Evolutionary conservation across 177 flowering plant species (phyloP), one percentile per base, ranked within the genome.

Genomic region (Vitis hybrid): DNA sequence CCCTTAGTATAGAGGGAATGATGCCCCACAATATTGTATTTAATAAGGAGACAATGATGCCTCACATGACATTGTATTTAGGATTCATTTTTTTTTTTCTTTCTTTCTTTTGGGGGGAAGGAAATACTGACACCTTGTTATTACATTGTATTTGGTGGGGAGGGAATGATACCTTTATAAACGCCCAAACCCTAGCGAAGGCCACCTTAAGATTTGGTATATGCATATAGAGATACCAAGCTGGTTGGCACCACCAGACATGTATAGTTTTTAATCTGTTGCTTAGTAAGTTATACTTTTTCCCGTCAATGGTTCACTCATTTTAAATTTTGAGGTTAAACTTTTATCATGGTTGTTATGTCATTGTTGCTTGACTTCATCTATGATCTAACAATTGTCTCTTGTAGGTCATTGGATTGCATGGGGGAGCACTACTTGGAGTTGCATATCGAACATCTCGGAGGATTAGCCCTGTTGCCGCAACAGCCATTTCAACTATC

Each of bases 351-450:
- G 35, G 30, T 18, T 35, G 13, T n/a, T 15, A n/a, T 48, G 30
- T 21, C 8, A 7, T 40, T 40, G 46, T 40, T 40, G 8, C 46
- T 40, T 40, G 46, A 40, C 46, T 40, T 8, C 7, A 0, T 65
- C 60, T 65, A 57, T 59, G 18, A 52, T 16, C 13, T 21, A 27
- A 40, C 18, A 65, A 27, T 58, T 76, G 65, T 75, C 57, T 19
- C 12, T 65, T 75, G 50, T 73, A 92, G 98, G 93, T 95, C 57
- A 84, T 86, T 81, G 97, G 92, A 56, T 81, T 95, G 87, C 97
- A 95, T 82, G 97, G 99, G 27, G 99, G 99, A 64, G 92, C 99
- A 65, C 83, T 95, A 30, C 95, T 95, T 78, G 99, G 98, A 75
- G 84, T 95, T 74, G 89, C 97, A 18, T 95, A 95, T 82, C 84